These are phyloP conservation scores for Phialemonium atrogriseum DNA, from an alignment of 2,329 filamentous ascomycete genomes.

Conservation along the genomic window DNA sequence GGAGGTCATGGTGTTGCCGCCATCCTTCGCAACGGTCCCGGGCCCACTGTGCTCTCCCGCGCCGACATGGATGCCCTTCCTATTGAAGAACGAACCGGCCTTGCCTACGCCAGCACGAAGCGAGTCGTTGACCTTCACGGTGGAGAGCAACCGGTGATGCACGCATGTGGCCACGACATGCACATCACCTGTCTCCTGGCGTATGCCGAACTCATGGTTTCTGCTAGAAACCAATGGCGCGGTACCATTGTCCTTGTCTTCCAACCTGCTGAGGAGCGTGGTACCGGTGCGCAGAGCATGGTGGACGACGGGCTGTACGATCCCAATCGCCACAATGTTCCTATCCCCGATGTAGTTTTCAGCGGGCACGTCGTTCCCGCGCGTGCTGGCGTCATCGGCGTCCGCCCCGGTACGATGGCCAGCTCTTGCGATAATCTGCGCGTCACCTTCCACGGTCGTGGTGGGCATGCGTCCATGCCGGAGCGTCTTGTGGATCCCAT, in stretches of 20 bases:
- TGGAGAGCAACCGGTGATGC: conserved; percentile 50
- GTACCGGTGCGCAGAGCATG: conserved; percentile 44
- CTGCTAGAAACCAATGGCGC: conserved; percentile 38
- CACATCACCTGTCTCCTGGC: conserved; percentile 53
- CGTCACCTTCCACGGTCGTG: conserved; percentile 26
- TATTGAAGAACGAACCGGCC: conserved; percentile 34
- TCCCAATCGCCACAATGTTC: conserved; percentile 11
- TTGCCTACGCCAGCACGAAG: conserved; percentile 35
- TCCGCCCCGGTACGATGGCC: conserved; percentile 14
- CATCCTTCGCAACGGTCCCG: conserved; percentile 12
- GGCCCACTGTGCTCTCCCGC: conserved; percentile 31
- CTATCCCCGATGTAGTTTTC: conserved; percentile 23
- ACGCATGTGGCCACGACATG: conserved; percentile 62
- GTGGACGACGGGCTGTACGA: conserved; percentile 27
- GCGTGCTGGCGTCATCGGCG: conserved; percentile 22
- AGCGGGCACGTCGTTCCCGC: conserved; percentile 25
- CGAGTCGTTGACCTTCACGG: conserved; percentile 35
- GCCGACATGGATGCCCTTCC: conserved; percentile 43
- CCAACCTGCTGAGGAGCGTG: conserved; percentile 60
- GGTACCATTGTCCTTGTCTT: conserved; percentile 58
- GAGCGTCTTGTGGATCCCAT: conserved; percentile 36
- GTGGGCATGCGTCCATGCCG: conserved; percentile 33
- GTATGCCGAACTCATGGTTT: conserved; percentile 40
- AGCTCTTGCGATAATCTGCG: conserved; percentile 17
- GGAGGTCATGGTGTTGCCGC: conserved; percentile 16